phyloP scores from a whole-genome alignment of 208 protist genomes.

The Leishmania mexicana region DNA sequence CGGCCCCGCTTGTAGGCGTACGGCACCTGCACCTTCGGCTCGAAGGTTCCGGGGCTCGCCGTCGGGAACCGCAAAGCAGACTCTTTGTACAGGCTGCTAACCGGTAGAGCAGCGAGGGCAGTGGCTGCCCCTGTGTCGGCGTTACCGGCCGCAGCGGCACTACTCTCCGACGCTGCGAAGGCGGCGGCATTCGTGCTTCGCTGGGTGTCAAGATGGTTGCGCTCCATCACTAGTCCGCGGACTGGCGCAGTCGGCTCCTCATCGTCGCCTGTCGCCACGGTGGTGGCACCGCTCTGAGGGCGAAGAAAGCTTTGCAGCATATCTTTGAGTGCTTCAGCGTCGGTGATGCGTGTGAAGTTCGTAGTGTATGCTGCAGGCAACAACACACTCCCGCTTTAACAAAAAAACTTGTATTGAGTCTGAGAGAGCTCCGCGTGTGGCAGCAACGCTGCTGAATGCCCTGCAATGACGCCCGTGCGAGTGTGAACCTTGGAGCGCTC shows the following conservation, averaged over 20 bases:
- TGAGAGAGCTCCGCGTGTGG: background rate
- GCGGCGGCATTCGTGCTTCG: background rate
- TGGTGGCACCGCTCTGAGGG: slow-evolving; percentile 21
- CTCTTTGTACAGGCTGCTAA: slow-evolving; percentile 88
- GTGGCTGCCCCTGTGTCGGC: background rate
- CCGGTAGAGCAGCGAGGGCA: slow-evolving; percentile 12
- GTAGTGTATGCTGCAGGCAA: background rate
- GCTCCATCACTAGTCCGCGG: slow-evolving; percentile 6
- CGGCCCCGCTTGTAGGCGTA: slow-evolving; percentile 87
- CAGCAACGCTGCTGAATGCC: background rate
- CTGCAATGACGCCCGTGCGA: background rate
- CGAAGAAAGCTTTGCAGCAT: slow-evolving; percentile 74
- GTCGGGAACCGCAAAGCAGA: slow-evolving; percentile 76
- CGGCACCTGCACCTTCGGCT: slow-evolving; percentile 97
- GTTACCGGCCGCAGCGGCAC: background rate
- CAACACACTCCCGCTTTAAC: background rate
- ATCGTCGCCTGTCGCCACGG: background rate
- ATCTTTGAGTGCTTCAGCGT: background rate
- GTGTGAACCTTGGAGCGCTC: background rate
- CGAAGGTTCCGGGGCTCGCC: slow-evolving; percentile 77
- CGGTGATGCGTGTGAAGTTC: background rate
- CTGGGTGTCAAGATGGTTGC: slow-evolving; percentile 12
- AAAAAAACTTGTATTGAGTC: background rate
- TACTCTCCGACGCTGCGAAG: background rate
- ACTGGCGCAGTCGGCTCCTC: background rate